Percentiles rank a stretch among this genome's conserved stretches.
Evolutionary conservation across 1,139 yeast species (phyloP).

Genomic region (Schwanniomyces etchellsii): DNA sequence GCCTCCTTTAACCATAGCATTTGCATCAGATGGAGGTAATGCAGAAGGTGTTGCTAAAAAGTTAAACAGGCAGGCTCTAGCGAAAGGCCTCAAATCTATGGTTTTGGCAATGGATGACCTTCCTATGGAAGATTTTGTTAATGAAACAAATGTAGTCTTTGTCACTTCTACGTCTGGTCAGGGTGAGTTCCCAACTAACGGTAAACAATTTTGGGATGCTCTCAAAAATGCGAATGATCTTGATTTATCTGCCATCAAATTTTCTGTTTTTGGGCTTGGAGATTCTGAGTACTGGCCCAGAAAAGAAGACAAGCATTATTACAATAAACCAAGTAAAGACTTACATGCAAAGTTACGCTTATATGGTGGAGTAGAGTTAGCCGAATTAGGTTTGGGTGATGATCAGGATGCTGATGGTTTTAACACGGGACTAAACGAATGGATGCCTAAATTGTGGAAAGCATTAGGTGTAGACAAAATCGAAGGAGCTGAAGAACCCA

Average conservation of each 20-base stretch:
- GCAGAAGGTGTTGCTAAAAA: slow-evolving; percentile 83
- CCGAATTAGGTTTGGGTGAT: slow-evolving; percentile 84
- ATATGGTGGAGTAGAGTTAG: slow-evolving; percentile 68
- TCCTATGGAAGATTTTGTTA: slow-evolving; percentile 71
- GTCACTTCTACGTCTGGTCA: slow-evolving; percentile 93
- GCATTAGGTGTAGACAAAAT: slow-evolving; percentile 83
- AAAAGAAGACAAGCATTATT: slow-evolving; percentile 89
- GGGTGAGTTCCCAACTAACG: slow-evolving; percentile 97
- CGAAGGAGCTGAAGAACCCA: slow-evolving; percentile 89
- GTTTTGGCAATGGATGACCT: slow-evolving; percentile 83
- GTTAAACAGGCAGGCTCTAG: slow-evolving; percentile 76
- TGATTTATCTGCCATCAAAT: slow-evolving; percentile 65
- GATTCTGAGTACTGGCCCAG: slow-evolving; percentile 97
- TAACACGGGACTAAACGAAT: slow-evolving; percentile 79
- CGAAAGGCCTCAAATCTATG: slow-evolving; percentile 77
- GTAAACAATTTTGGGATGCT: slow-evolving; percentile 86
- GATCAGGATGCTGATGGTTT: slow-evolving; percentile 97
- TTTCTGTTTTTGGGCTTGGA: slow-evolving; percentile 85
- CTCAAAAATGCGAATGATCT: slow-evolving; percentile 64
- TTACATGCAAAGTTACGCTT: slow-evolving; percentile 56
- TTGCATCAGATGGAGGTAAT: slow-evolving; percentile 94
- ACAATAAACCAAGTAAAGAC: slow-evolving; percentile 88
- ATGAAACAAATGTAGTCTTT: slow-evolving; percentile 77
- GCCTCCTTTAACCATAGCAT: slow-evolving; percentile 85
- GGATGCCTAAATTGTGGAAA: slow-evolving; percentile 86